phyloP scores from a whole-genome alignment of 2,329 filamentous ascomycete genomes.

The Hymenoscyphus scutula region DNA sequence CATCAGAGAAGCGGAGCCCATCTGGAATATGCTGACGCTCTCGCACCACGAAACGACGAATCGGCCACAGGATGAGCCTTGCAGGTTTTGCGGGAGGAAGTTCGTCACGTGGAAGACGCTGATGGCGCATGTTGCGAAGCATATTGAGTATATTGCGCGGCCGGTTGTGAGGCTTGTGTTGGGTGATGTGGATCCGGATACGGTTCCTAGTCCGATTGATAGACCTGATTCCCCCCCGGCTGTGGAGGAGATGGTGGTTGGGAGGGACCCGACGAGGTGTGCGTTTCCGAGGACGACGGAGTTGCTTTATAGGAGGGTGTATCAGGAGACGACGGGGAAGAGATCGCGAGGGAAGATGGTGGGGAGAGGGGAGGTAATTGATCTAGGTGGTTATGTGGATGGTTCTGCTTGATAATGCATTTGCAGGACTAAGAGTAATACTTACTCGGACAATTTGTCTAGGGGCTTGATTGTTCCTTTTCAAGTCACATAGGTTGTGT shows the following conservation, averaged over 20 bases:
- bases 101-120: background rate
- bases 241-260: background rate
- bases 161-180: background rate
- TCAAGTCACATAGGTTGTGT: too few relatives aligned
- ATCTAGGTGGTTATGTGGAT: background rate
- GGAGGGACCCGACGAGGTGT: background rate
- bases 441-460: too few relatives aligned
- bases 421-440: too few relatives aligned
- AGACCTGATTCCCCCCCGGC: too few relatives aligned
- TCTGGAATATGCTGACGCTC: background rate
- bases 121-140: background rate
- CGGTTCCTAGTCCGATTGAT: background rate
- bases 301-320: background rate
- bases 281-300: background rate
- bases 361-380: background rate
- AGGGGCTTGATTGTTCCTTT: too few relatives aligned
- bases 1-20: background rate
- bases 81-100: background rate
- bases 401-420: background rate
- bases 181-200: background rate
- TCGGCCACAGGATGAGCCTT: background rate
- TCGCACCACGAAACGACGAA: background rate
- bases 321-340: background rate
- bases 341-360: background rate
- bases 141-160: background rate